Percentiles rank a stretch among this genome's conserved stretches.
Evolutionary conservation across 2,329 filamentous ascomycete species (phyloP).

Genomic region (Juglanconis oblonga): DNA sequence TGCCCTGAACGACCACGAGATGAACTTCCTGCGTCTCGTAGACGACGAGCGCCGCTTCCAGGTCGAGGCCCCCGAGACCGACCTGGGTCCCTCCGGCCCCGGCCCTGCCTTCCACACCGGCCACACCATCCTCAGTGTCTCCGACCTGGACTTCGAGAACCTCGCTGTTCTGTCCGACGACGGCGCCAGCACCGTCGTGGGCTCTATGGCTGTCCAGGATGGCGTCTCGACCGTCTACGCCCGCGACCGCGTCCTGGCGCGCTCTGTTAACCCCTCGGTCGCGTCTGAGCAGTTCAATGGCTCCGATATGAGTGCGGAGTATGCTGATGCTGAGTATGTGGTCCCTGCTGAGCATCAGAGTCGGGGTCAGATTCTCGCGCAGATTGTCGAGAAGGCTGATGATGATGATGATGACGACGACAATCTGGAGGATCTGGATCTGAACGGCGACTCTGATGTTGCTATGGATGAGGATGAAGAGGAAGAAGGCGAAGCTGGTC

Average conservation of each 20-base stretch:
- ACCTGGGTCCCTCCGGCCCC: conserved; percentile 44
- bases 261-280: conserved; percentile 27
- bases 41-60: conserved; percentile 35
- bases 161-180: conserved; percentile 27
- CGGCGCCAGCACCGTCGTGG: conserved; percentile 32
- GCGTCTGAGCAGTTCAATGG: conserved; percentile 34
- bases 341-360: conserved; percentile 30
- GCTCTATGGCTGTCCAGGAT: conserved; percentile 36
- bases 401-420: background rate
- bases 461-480: conserved; percentile 4
- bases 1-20: conserved; percentile 53
- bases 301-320: conserved; percentile 29
- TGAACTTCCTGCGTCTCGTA: conserved; percentile 56
- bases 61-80: conserved; percentile 36
- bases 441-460: background rate
- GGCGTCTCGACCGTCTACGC: conserved; percentile 36
- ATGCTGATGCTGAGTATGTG: conserved; percentile 30
- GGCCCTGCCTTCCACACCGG: conserved; percentile 48
- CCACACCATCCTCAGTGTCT: conserved; percentile 29
- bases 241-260: conserved; percentile 30
- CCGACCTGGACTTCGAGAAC: conserved; percentile 28
- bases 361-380: conserved; percentile 20
- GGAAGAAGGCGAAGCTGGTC: background rate
- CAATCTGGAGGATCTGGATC: background rate
- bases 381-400: background rate